These are phyloP conservation scores for Vanilla planifolia DNA, from an alignment of 106 monocot genomes.

Conservation along the genomic window DNA sequence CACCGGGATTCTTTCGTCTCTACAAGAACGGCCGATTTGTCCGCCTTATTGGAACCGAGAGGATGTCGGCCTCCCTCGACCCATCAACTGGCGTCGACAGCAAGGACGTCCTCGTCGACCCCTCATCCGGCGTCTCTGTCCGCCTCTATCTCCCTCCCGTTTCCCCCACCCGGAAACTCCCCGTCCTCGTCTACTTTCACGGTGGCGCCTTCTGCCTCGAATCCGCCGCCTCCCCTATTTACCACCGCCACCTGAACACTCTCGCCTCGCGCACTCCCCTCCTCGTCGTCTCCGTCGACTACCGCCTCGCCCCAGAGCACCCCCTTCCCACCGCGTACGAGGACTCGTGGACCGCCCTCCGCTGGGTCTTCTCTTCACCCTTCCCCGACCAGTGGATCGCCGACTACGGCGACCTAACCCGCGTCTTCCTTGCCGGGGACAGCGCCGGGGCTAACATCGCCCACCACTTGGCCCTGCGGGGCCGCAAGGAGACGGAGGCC, in stretches of 20 bases:
- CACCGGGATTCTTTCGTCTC: constrained; percentile 15
- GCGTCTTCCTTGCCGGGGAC: constrained; percentile 43
- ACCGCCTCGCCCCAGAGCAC: constrained; percentile 33
- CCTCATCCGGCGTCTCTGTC: constrained; percentile 24
- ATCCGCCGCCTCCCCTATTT: constrained; percentile 1
- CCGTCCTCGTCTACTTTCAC: constrained; percentile 12
- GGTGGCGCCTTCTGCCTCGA: constrained; percentile 14
- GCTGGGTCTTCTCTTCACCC: constrained; percentile 1
- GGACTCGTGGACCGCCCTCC: constrained; percentile 16
- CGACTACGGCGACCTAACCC: constrained; percentile 26
- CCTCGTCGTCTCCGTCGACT: constrained; percentile 16
- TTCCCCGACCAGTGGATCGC: constrained; percentile 29
- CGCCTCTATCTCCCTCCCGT: constrained; percentile 37
- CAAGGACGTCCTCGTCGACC: constrained; percentile 37
- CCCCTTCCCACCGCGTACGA: constrained; percentile 30
- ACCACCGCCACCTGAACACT: constrained; percentile 16
- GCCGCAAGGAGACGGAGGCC: background rate
- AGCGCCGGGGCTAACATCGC: constrained; percentile 52
- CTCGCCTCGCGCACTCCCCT: constrained; percentile 2
- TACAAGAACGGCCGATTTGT: constrained; percentile 34
- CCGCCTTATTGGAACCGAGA: constrained; percentile 10
- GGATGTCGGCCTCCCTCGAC: constrained; percentile 21
- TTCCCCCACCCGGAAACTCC: background rate
- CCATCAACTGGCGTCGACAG: constrained; percentile 28
- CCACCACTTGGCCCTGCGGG: constrained; percentile 39